A percentile compares a stretch with the other conserved stretches of the same genome.
Evolutionary conservation across 805 yeast genomes (phyloP).

Genomic region (Priceomyces fermenticarens): DNA sequence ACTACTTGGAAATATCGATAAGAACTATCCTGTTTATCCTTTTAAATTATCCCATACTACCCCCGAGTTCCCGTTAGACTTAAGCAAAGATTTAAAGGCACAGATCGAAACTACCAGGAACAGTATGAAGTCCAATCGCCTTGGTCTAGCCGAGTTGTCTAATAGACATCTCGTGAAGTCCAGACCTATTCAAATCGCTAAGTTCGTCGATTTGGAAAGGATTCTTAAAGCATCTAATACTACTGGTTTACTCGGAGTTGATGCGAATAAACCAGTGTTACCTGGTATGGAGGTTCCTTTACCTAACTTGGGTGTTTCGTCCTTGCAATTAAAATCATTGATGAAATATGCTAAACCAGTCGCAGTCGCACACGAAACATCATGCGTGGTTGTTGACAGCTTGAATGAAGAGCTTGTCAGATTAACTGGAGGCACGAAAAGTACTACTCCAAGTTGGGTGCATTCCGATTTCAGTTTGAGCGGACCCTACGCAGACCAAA

Average conservation of each 20-base stretch:
- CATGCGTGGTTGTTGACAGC: slow-evolving; percentile 57
- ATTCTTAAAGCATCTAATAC: slow-evolving; percentile 63
- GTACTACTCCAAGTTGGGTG: slow-evolving; percentile 79
- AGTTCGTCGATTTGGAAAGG: slow-evolving; percentile 67
- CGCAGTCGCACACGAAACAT: slow-evolving; percentile 76
- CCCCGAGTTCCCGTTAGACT: slow-evolving; percentile 55
- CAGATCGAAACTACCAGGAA: slow-evolving; percentile 46
- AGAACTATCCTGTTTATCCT: slow-evolving; percentile 80
- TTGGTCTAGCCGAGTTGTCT: slow-evolving; percentile 76
- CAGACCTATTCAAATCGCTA: slow-evolving; percentile 68
- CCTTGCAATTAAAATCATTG: slow-evolving; percentile 64
- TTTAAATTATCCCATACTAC: slow-evolving; percentile 79
- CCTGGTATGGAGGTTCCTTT: slow-evolving; percentile 76
- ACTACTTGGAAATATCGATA: slow-evolving; percentile 68
- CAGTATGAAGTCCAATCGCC: slow-evolving; percentile 59
- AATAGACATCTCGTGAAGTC: slow-evolving; percentile 77
- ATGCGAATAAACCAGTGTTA: slow-evolving; percentile 60
- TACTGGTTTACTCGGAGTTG: slow-evolving; percentile 64
- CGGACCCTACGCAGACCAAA: slow-evolving; percentile 43
- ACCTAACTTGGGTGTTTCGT: slow-evolving; percentile 68
- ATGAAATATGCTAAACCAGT: slow-evolving; percentile 42
- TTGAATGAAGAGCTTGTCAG: slow-evolving; percentile 60
- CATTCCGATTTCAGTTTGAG: slow-evolving; percentile 72
- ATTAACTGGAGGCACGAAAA: slow-evolving; percentile 73
- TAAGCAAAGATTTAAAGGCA: slow-evolving; percentile 28